Conservation (phyloP, 352 stramenopile genomes). For the Saprolegnia parasitica region DNA sequence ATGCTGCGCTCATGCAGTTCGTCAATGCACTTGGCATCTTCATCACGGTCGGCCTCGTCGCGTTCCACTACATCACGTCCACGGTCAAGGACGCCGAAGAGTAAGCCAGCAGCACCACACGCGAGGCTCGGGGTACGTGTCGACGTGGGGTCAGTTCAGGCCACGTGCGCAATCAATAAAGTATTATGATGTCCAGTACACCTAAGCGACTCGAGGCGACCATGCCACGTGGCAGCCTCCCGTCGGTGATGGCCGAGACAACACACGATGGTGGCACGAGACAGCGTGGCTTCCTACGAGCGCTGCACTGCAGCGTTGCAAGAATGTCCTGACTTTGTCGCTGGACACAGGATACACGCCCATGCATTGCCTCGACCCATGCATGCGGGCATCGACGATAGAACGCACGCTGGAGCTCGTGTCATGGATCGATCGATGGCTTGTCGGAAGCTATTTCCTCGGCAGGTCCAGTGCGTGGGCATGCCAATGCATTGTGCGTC, state of each 20-base stretch:
- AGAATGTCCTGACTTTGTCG: neutral
- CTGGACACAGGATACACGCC: too few relatives aligned
- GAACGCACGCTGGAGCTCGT: too few relatives aligned
- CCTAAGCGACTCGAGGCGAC: too few relatives aligned
- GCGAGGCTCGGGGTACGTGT: neutral
- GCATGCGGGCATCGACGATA: too few relatives aligned
- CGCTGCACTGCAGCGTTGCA: neutral
- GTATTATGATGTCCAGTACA: conserved; percentile 13
- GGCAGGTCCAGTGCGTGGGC: too few relatives aligned
- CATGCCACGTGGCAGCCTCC: neutral
- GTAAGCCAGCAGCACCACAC: conserved; percentile 34
- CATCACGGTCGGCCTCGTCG: conserved; percentile 85
- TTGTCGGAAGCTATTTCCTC: too few relatives aligned
- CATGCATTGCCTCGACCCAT: too few relatives aligned
- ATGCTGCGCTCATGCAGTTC: conserved; percentile 81
- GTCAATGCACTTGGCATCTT: conserved; percentile 82
- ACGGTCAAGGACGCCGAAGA: conserved; percentile 75
- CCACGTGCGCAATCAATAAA: conserved; percentile 7
- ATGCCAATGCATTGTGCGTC: too few relatives aligned
- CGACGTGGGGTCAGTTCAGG: neutral
- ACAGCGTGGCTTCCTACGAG: neutral
- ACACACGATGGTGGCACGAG: too few relatives aligned
- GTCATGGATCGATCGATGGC: too few relatives aligned
- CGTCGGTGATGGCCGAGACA: too few relatives aligned
- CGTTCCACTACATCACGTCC: conserved; percentile 85